Evolutionary conservation across 208 protist species (phyloP).

Genomic region (Willaertia magna): DNA sequence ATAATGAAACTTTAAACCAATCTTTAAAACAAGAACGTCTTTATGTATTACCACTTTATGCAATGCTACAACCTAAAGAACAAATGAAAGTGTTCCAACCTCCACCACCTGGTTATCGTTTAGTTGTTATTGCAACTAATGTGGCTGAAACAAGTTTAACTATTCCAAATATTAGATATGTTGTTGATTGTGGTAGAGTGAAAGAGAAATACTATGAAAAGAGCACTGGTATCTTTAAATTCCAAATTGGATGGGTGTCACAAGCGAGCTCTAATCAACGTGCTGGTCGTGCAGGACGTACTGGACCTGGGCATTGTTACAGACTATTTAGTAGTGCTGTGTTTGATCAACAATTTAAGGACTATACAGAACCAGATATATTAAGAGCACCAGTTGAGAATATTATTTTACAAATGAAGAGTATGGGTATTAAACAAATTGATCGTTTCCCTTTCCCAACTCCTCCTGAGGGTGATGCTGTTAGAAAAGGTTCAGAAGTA

Average conservation of each 20-base stretch:
- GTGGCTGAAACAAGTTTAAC: constrained; percentile 99
- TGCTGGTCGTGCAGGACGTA: constrained; percentile 48
- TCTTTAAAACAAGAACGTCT: constrained; percentile 55
- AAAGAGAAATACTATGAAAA: constrained; percentile 33
- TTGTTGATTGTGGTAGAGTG: constrained; percentile 57
- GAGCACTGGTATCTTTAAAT: constrained; percentile 34
- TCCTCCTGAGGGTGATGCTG: not conserved
- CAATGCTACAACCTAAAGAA: constrained; percentile 71
- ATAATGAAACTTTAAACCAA: not conserved
- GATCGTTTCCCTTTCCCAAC: constrained; percentile 9
- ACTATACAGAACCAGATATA: constrained; percentile 49
- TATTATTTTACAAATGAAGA: constrained; percentile 12
- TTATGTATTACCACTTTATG: constrained; percentile 95
- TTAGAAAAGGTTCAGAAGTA: not conserved
- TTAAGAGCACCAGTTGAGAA: constrained; percentile 43
- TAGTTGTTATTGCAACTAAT: constrained; percentile 98
- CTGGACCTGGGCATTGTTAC: constrained; percentile 46
- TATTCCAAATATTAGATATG: constrained; percentile 92
- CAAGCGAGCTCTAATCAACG: constrained; percentile 46
- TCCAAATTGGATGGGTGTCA: constrained; percentile 50
- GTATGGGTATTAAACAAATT: not conserved
- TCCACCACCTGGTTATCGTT: constrained; percentile 62
- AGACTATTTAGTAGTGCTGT: constrained; percentile 37
- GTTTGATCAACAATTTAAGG: constrained; percentile 13
- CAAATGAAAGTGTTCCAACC: constrained; percentile 82